Conservation (phyloP, 371 early-diverging fungal genomes). For the Apophysomyces elegans region DNA sequence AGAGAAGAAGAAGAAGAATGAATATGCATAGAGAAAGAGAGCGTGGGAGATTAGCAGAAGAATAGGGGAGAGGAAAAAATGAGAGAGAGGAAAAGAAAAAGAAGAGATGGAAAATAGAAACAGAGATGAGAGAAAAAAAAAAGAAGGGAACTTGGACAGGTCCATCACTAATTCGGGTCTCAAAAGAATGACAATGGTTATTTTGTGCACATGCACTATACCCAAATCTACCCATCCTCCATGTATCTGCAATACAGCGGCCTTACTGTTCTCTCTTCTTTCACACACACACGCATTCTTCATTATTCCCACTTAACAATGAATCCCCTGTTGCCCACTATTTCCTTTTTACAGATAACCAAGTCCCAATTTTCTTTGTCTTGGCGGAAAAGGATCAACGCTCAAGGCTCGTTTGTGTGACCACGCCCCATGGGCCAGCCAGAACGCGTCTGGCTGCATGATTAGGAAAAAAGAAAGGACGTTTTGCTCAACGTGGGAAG, state of each 20-base stretch:
- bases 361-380: neutral
- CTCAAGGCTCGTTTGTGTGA: too few relatives aligned
- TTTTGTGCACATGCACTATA: constrained; percentile 7
- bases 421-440: too few relatives aligned
- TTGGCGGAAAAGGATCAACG: too few relatives aligned
- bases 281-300: neutral
- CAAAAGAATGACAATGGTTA: constrained; percentile 10
- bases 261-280: neutral
- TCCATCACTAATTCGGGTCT: neutral
- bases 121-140: neutral
- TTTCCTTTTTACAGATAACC: neutral
- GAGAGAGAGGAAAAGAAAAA: constrained; percentile 11
- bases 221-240: constrained; percentile 7
- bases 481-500: too few relatives aligned
- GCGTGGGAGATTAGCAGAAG: neutral
- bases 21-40: too few relatives aligned
- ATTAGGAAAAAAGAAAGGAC: too few relatives aligned
- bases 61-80: constrained; percentile 11
- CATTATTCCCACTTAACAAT: neutral
- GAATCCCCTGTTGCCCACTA: neutral
- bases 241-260: neutral
- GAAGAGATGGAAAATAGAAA: neutral
- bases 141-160: constrained; percentile 16
- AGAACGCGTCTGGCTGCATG: too few relatives aligned
- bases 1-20: too few relatives aligned